Base-by-base conservation (phyloP, 2,329 filamentous ascomycete genomes). In the Cladosporium sp. region DNA sequence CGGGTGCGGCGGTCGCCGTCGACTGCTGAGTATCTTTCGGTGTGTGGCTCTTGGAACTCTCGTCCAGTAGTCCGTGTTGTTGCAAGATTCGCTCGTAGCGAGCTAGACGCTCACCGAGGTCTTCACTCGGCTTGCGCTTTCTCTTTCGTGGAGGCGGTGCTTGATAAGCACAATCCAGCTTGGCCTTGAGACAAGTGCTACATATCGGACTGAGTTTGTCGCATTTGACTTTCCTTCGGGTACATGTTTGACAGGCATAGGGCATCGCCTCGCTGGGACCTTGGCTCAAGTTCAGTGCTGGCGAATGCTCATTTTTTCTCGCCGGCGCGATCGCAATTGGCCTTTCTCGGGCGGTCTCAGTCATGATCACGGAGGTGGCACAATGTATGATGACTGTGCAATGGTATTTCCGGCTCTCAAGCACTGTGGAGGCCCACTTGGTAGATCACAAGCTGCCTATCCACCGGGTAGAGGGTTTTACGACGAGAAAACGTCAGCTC, bases 141-240 rank as follows among this genome's bases (percentile, higher is more conserved):
- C 74, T 68, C 56, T 70, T 71, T 11, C 75, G 71, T 17, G 75
- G 73, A 3, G 65, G 64, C 1, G 75, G 76, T 17, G 71, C 69
- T 59, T 74, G 72, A 43, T 79, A 80, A 6, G 69, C 28, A 60
- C 78, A 80, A 14, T 73, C 65, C 3, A 75, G 62, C 47, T 71
- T 70, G 15, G 62, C 60, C 58, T 71, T 73, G 9, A 60, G 62
- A 60, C 74, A 76, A 22, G 69, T 69, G 3, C 69, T 68, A 61
- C 74, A 76, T 12, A 62, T 61, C 3, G 74, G 70, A 14, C 65
- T 59, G 38, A 59, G 54, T 55, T 67, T 72, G 62, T 76, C 68
- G 63, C 75, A 78, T 62, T 74, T 76, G 8, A 77, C 72, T 60
- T 78, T 78, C 42, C 73, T 66, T 22, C 71, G 60, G 2, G 68